Evolutionary conservation across 768 basidiomycete species (phyloP), one percentile per base, ranked within the genome.

Genomic region (Mycena olivaceomarginata): DNA sequence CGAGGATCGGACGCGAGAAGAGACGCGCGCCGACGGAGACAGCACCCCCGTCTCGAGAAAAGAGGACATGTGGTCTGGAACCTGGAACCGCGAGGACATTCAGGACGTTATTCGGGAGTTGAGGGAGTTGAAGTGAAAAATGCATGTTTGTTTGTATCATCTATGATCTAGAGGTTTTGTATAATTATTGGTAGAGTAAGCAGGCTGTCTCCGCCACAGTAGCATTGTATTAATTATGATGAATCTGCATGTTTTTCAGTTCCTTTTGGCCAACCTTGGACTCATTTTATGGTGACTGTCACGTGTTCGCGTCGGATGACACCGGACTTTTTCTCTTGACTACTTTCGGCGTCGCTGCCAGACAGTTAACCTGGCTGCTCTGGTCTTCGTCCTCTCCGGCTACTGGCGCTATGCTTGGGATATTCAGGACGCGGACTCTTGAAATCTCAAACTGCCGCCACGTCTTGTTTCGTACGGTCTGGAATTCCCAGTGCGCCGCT

Each of bases 61-160:
- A 41, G 78, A 79, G 46, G 68, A 71, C 13, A 15, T 64, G 64
- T 79, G 78, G 78, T 63, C 69, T 1, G 78, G 78, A 37, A 62
- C 74, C 45, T 79, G 78, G 78, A 79, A 79, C 39, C 72, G 78
- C 20, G 78, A 72, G 10, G 70, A 77, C 25, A 79, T 79, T 39
- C 78, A 77, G 59, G 78, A 79, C 15, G 78, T 79, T 10, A 79
- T 79, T 59, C 41, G 40, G 11, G 72, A 60, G 15, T 63, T 79
- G 69, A 67, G 78, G 70, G 63, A 48, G 20, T 41, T 79, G 63
- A 73, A 63, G 51, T 79, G 75, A 79, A 59, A 53, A 40, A 68
- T 56, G 20, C 65, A 25, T 65, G 64, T 22, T 45, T 31, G 31
- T 31, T n/a, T 53, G 45, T 57, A 53, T 51, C 67, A 60, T 66